Conservation (phyloP, 305 asterid genomes). For the Salvia sclarea region DNA sequence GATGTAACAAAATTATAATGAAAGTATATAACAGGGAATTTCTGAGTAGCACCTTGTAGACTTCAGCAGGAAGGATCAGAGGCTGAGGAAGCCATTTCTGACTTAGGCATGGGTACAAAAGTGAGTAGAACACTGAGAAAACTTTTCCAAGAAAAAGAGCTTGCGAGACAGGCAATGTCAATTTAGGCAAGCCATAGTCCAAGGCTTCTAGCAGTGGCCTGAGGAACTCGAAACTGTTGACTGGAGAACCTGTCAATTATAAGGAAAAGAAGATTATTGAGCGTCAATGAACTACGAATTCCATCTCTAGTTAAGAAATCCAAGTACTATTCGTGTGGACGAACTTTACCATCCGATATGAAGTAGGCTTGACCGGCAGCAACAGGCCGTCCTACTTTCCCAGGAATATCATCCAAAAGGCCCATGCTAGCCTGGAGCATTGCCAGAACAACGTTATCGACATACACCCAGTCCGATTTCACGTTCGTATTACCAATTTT, state of each 20-base stretch:
- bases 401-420: constrained; percentile 88
- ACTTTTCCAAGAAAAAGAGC: constrained; percentile 76
- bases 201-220: constrained; percentile 67
- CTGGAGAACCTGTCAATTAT: constrained; percentile 64
- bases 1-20: too few relatives aligned
- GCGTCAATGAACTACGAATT: background rate
- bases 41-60: constrained; percentile 61
- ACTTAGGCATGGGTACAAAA: constrained; percentile 72
- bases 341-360: constrained; percentile 80
- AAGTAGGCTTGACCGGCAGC: constrained; percentile 96
- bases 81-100: constrained; percentile 90
- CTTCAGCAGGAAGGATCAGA: constrained; percentile 92
- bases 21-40: background rate
- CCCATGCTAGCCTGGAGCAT: constrained; percentile 96
- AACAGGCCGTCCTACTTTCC: constrained; percentile 69
- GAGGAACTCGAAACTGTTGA: constrained; percentile 85
- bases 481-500: constrained; percentile 59
- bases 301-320: constrained; percentile 1
- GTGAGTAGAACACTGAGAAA: constrained; percentile 60
- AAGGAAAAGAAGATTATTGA: constrained; percentile 25
- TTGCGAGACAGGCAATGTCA: constrained; percentile 59
- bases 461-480: constrained; percentile 89
- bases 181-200: constrained; percentile 73
- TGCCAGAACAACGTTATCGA: constrained; percentile 85
- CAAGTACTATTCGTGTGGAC: background rate